These are phyloP conservation scores for Escovopsis weberi DNA, from an alignment of 2,329 filamentous ascomycete genomes.

Conservation along the genomic window DNA sequence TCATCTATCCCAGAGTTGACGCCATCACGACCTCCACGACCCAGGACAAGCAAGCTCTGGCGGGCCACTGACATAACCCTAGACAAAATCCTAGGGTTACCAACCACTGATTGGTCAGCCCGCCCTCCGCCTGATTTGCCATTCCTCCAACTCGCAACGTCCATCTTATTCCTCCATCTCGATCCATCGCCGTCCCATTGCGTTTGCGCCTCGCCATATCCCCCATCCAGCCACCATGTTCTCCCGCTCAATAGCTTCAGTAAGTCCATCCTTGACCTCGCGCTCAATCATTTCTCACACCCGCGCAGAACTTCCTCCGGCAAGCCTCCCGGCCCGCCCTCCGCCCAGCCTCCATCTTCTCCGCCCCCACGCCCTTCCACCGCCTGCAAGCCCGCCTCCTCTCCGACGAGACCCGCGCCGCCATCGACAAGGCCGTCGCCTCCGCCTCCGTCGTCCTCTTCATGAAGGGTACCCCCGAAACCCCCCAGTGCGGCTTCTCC, in stretches of 20 bases:
- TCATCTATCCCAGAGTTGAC: too few species aligned
- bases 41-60: too few species aligned
- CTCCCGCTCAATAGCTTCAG: slow-evolving; percentile 11
- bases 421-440: slow-evolving; percentile 79
- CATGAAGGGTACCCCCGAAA: slow-evolving; percentile 98
- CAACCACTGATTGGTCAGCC: slow-evolving; percentile 7
- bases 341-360: slow-evolving; percentile 8
- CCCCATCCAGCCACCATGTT: slow-evolving; percentile 10
- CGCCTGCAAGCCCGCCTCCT: slow-evolving; percentile 49
- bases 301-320: slow-evolving; percentile 19
- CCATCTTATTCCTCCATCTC: not conserved
- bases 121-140: not conserved
- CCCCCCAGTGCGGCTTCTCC: slow-evolving; percentile 92
- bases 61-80: too few species aligned
- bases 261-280: slow-evolving; percentile 3
- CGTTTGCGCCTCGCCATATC: slow-evolving; percentile 1
- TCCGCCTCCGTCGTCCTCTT: slow-evolving; percentile 91
- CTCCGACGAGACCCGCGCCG: slow-evolving; percentile 62
- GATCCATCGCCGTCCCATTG: not conserved
- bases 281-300: not conserved
- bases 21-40: too few species aligned
- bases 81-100: too few species aligned
- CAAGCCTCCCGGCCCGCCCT: slow-evolving; percentile 21
- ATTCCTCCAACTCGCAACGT: not conserved
- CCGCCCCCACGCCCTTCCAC: slow-evolving; percentile 11